phyloP scores from a whole-genome alignment of 2,329 filamentous ascomycete genomes.

The Trichoderma harzianum region DNA sequence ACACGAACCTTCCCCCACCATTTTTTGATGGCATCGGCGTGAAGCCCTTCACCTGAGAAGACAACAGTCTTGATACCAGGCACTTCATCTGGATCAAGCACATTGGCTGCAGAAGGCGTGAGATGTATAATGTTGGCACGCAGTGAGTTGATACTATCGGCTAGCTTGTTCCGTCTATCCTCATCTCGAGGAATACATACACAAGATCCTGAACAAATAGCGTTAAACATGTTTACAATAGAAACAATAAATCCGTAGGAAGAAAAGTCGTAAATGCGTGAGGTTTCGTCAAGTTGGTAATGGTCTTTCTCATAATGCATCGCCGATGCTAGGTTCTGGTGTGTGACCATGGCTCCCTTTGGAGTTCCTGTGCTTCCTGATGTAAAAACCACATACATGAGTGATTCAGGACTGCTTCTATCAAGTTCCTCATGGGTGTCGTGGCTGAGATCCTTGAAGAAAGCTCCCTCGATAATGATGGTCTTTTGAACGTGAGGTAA shows the following conservation, averaged over 20 bases:
- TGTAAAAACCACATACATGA: background rate
- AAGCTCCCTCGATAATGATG: background rate
- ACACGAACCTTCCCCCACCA: background rate
- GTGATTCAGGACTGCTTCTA: background rate
- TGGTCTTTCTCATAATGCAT: background rate
- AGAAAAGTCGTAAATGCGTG: background rate
- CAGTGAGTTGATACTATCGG: background rate
- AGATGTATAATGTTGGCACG: background rate
- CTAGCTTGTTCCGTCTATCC: background rate
- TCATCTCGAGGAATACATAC: background rate
- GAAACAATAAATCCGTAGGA: background rate
- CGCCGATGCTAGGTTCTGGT: background rate
- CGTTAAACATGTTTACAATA: background rate
- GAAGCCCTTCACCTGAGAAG: background rate
- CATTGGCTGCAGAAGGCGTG: background rate
- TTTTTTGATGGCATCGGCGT: background rate
- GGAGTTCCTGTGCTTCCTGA: background rate
- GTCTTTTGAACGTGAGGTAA: background rate
- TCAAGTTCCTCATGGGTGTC: background rate
- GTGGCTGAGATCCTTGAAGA: background rate
- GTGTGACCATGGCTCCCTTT: background rate
- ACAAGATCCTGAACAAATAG: background rate
- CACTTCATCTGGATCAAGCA: background rate
- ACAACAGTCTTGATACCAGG: background rate
- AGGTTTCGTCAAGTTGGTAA: background rate